Percentiles rank a stretch among this genome's conserved stretches.
Evolutionary conservation across 441 rosid genomes (phyloP).

Genomic region (Populus hybrid): DNA sequence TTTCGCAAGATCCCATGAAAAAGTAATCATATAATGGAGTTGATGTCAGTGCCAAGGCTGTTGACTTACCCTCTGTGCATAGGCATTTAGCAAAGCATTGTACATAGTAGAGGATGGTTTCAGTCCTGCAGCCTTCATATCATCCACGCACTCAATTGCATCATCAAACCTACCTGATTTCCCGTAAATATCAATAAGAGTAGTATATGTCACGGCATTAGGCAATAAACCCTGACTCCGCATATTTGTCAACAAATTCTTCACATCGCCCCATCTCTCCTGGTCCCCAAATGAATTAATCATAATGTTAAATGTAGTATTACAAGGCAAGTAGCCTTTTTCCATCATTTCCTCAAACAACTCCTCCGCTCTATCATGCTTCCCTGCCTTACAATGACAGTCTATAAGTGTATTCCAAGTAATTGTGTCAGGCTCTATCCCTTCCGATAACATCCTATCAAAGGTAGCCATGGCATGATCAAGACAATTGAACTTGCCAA

Average conservation of each 20-base stretch:
- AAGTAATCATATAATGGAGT: not conserved
- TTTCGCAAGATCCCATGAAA: not conserved
- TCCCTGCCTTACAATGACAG: no score
- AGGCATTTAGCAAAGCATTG: constrained; percentile 94
- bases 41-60: constrained; percentile 4
- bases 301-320: no score
- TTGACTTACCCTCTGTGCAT: constrained; percentile 79
- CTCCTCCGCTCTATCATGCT: no score
- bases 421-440: no score
- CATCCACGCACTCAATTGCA: constrained; percentile 84
- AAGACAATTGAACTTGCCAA: no score
- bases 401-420: no score
- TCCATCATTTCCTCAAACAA: no score
- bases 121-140: constrained; percentile 76
- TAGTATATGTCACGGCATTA: constrained; percentile 78
- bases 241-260: constrained; percentile 66
- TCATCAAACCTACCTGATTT: constrained; percentile 82
- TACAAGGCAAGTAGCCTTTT: no score
- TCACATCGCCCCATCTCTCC: constrained; percentile 83
- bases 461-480: no score
- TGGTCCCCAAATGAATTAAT: constrained; percentile 76
- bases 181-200: constrained; percentile 88
- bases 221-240: constrained; percentile 64
- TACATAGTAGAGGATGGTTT: constrained; percentile 87
- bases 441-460: no score